Percentiles rank a stretch among this genome's conserved stretches.
phyloP scores from a whole-genome alignment of 805 yeast species.

The Komagataella pastoris region DNA sequence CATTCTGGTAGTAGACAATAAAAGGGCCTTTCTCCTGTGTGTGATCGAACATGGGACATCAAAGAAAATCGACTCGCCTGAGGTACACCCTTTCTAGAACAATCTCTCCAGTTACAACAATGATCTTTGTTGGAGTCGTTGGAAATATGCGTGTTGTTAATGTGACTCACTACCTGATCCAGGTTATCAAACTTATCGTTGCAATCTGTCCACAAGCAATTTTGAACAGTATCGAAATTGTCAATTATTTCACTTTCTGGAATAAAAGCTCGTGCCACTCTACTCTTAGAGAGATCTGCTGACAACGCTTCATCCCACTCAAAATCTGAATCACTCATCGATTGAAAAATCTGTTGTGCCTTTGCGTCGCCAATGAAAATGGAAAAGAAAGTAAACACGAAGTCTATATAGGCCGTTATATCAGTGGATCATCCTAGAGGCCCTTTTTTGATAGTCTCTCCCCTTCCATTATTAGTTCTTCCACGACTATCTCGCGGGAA shows the following conservation, averaged over 20 bases:
- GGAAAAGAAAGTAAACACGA: background rate
- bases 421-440: background rate
- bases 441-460: background rate
- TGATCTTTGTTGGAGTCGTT: constrained; percentile 20
- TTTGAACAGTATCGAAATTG: background rate
- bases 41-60: constrained; percentile 49
- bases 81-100: constrained; percentile 34
- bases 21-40: constrained; percentile 55
- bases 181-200: constrained; percentile 14
- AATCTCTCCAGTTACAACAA: constrained; percentile 49
- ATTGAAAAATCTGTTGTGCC: background rate
- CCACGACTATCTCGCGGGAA: background rate
- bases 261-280: background rate
- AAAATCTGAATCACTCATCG: constrained; percentile 3
- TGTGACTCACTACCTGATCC: constrained; percentile 25
- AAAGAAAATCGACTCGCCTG: constrained; percentile 46
- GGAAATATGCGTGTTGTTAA: constrained; percentile 24
- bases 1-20: constrained; percentile 59
- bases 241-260: background rate
- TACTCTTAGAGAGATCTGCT: background rate
- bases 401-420: background rate
- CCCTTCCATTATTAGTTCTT: background rate
- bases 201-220: constrained; percentile 27
- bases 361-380: background rate
- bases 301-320: background rate